phyloP scores from a whole-genome alignment of 768 basidiomycete species.

The Amylocystis lapponica region DNA sequence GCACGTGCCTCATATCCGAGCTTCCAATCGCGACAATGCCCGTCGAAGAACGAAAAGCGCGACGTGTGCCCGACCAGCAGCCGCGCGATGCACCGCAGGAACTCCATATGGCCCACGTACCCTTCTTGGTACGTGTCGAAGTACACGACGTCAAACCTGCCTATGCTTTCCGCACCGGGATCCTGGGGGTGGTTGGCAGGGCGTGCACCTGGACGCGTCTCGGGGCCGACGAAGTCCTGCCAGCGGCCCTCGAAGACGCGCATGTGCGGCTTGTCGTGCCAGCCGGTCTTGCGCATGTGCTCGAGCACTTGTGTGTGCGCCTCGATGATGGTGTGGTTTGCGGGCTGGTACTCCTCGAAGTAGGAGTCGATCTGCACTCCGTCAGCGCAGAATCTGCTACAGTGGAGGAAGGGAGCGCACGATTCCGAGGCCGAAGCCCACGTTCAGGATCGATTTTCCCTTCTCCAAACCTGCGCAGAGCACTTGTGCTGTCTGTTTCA shows the following conservation, averaged over 20 bases:
- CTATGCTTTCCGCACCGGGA: background rate
- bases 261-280: slow-evolving; percentile 1
- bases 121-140: slow-evolving; percentile 3
- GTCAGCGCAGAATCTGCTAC: background rate
- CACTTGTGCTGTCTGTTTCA: slow-evolving; percentile 3
- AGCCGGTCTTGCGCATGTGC: slow-evolving; percentile 3
- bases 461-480: background rate
- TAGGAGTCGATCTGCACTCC: slow-evolving; percentile 4
- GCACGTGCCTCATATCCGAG: background rate
- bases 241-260: slow-evolving; percentile 2
- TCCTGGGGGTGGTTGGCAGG: background rate
- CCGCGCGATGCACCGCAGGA: background rate
- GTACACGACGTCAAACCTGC: slow-evolving; percentile 3
- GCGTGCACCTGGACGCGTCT: too few relatives aligned
- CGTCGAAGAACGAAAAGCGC: slow-evolving; percentile 4
- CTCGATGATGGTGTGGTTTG: slow-evolving; percentile 6
- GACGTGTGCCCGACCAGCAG: background rate
- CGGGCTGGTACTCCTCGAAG: slow-evolving; percentile 2
- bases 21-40: background rate
- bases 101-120: background rate
- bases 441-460: slow-evolving; percentile 1
- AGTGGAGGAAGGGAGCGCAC: background rate
- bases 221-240: slow-evolving; percentile 1
- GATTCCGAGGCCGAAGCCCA: slow-evolving; percentile 6
- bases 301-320: slow-evolving; percentile 1